Percentiles rank a stretch among this genome's conserved stretches.
These are phyloP conservation scores for Plectosphaerella sp. DNA, from an alignment of 2,329 filamentous ascomycete genomes.

Conservation along the genomic window DNA sequence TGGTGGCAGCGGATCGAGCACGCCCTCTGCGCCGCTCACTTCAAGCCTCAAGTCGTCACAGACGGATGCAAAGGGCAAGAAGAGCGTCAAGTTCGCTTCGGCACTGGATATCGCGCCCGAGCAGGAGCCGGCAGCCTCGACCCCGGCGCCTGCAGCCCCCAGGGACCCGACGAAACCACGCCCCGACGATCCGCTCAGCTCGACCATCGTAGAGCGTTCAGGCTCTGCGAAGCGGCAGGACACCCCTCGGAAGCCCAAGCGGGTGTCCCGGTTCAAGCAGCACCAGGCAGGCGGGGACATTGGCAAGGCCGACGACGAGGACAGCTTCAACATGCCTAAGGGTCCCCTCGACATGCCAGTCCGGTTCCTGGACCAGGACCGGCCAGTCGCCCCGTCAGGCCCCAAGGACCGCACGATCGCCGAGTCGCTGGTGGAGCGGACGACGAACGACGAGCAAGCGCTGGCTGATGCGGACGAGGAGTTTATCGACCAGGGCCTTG, in stretches of 20 bases:
- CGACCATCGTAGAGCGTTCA: conserved; percentile 46
- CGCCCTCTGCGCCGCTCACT: not conserved
- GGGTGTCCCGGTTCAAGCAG: conserved; percentile 50
- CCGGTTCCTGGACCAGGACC: conserved; percentile 31
- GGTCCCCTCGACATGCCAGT: conserved; percentile 40
- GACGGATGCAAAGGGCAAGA: conserved; percentile 36
- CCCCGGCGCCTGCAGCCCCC: conserved; percentile 6
- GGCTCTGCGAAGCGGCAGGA: conserved; percentile 13
- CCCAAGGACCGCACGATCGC: conserved; percentile 55
- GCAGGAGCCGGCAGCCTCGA: conserved; percentile 16
- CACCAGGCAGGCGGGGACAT: conserved; percentile 16
- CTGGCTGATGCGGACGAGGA: conserved; percentile 44
- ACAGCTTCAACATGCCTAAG: conserved; percentile 21
- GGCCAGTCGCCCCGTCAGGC: conserved; percentile 37
- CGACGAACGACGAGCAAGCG: conserved; percentile 25
- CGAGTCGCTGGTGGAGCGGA: conserved; percentile 53
- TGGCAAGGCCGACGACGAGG: conserved; percentile 2
- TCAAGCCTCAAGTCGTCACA: conserved; percentile 12
- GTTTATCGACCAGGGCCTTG: conserved; percentile 71
- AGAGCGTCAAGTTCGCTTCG: conserved; percentile 78
- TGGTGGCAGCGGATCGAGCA: not conserved
- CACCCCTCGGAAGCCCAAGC: conserved; percentile 28
- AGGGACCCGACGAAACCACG: conserved; percentile 17
- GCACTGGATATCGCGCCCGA: conserved; percentile 64
- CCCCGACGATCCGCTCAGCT: conserved; percentile 40